These are phyloP conservation scores for Carex cristatella DNA, from an alignment of 176 grass and related monocot species.

Conservation along the genomic window DNA sequence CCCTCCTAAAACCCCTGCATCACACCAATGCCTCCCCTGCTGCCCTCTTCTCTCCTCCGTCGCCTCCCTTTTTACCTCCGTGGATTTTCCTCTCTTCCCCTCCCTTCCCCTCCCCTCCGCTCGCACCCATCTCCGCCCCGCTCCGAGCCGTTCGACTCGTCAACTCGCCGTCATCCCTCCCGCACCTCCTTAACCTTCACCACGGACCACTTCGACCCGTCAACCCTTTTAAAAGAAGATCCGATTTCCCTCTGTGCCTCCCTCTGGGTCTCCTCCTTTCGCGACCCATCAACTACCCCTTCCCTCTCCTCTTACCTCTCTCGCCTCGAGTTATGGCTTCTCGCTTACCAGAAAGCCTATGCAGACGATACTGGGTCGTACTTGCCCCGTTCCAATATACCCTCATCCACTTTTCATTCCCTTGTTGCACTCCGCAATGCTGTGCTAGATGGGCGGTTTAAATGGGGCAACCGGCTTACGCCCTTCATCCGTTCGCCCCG, in stretches of 20 bases:
- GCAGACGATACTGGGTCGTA: conserved; percentile 94
- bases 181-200: conserved; percentile 7
- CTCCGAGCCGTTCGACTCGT: conserved; percentile 43
- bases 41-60: conserved; percentile 36
- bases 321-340: conserved; percentile 89
- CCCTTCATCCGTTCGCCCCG: conserved; percentile 65
- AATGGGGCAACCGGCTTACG: conserved; percentile 75
- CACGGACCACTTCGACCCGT: conserved; percentile 37
- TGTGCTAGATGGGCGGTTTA: conserved; percentile 74
- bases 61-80: conserved; percentile 8
- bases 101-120: conserved; percentile 31
- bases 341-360: conserved; percentile 91
- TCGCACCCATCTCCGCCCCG: conserved; percentile 24
- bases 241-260: conserved; percentile 72
- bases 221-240: conserved; percentile 73
- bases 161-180: conserved; percentile 31
- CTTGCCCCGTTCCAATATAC: conserved; percentile 70
- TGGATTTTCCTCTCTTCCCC: conserved; percentile 29
- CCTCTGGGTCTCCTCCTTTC: conserved; percentile 76
- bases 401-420: conserved; percentile 43
- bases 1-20: conserved; percentile 12
- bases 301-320: conserved; percentile 54
- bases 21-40: conserved; percentile 34
- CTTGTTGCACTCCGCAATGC: conserved; percentile 83
- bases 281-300: conserved; percentile 31